These are phyloP conservation scores for Beauveria medogensis DNA, from an alignment of 2,329 filamentous ascomycete species.

Conservation along the genomic window DNA sequence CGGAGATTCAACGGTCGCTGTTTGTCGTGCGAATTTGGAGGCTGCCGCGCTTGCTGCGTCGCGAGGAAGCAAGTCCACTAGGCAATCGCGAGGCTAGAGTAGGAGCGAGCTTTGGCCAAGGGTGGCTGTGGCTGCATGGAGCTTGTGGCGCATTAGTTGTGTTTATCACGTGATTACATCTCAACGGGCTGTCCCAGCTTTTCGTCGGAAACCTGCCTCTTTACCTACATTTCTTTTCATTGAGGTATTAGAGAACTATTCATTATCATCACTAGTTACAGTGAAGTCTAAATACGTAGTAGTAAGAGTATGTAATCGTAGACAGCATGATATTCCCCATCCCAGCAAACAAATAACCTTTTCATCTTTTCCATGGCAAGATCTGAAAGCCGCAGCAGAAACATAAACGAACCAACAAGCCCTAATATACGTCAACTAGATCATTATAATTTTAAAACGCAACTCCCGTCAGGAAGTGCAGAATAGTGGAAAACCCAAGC, in stretches of 20 bases:
- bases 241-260: neutral
- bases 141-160: neutral
- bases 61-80: slow-evolving; percentile 4
- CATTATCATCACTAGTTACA: neutral
- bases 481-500: neutral
- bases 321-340: slow-evolving; percentile 9
- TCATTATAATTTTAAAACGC: neutral
- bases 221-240: neutral
- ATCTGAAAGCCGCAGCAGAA: neutral
- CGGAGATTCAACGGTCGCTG: neutral
- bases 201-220: too few relatives aligned
- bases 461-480: neutral
- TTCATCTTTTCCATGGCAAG: neutral
- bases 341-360: neutral
- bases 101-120: neutral
- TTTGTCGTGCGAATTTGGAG: neutral
- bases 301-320: slow-evolving; percentile 8
- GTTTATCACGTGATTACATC: neutral
- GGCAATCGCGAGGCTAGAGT: slow-evolving; percentile 1
- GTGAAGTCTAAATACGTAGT: slow-evolving; percentile 6
- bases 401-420: neutral
- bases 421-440: slow-evolving; percentile 5
- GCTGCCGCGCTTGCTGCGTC: slow-evolving; percentile 6
- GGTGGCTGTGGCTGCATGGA: slow-evolving; percentile 4
- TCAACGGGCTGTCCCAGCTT: neutral